Percentiles rank a stretch among this genome's conserved stretches.
These are phyloP conservation scores for Camelina neglecta DNA, from an alignment of 345 rosid genomes.

Conservation along the genomic window DNA sequence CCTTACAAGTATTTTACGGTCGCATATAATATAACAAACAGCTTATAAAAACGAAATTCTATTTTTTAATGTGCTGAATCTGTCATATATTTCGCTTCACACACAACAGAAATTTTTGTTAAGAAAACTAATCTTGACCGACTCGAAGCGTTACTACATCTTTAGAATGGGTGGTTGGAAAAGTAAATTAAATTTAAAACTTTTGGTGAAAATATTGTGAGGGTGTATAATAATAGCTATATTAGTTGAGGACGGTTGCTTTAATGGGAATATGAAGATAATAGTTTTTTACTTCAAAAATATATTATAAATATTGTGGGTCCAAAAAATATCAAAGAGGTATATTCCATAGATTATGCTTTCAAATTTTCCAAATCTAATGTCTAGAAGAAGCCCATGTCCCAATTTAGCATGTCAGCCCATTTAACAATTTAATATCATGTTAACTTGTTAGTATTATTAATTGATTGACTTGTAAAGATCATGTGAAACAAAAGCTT, in stretches of 20 bases:
- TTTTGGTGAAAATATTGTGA: conserved; percentile 11
- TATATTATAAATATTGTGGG: background rate
- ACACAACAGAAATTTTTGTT: background rate
- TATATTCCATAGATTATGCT: conserved; percentile 41
- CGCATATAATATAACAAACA: background rate
- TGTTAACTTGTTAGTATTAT: background rate
- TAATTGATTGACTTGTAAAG: too few relatives aligned
- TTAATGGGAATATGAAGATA: conserved; percentile 16
- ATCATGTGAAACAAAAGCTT: background rate
- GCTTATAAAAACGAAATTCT: background rate
- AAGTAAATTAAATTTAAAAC: background rate
- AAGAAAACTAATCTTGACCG: conserved; percentile 34
- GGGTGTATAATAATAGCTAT: conserved; percentile 23
- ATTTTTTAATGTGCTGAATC: background rate
- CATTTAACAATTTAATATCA: background rate
- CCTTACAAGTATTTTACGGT: conserved; percentile 13
- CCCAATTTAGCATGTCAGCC: background rate
- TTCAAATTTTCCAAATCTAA: background rate
- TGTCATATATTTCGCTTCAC: background rate
- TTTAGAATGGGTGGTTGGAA: conserved; percentile 40
- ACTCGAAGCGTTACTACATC: conserved; percentile 21
- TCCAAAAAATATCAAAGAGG: conserved; percentile 10
- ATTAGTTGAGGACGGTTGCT: conserved; percentile 40
- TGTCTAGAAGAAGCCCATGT: conserved; percentile 29
- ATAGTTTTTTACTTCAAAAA: background rate